Evolutionary conservation across 148 eudicot species (phyloP).

Genomic region (Dianthus caryophyllus): DNA sequence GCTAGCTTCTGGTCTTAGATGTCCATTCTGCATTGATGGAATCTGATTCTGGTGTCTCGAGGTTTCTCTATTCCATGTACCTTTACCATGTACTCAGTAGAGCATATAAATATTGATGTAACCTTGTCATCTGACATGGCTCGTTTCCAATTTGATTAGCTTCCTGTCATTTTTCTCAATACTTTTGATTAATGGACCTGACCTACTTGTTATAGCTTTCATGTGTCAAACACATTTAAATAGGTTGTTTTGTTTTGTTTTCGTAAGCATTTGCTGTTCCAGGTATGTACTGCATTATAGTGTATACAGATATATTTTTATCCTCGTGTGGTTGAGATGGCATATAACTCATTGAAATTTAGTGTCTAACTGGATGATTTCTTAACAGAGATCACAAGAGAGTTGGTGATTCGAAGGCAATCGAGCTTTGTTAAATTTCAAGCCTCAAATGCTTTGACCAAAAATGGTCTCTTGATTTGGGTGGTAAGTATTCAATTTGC

Average conservation of each 20-base stretch:
- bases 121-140: neutral
- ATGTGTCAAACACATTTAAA: neutral
- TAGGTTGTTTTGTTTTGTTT: neutral
- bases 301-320: neutral
- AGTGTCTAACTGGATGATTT: constrained; percentile 11
- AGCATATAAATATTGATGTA: neutral
- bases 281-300: neutral
- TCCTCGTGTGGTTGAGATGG: neutral
- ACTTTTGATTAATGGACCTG: neutral
- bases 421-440: constrained; percentile 72
- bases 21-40: neutral
- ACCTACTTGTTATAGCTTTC: neutral
- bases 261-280: constrained; percentile 1
- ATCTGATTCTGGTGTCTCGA: no score
- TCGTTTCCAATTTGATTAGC: neutral
- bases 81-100: neutral
- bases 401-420: constrained; percentile 74
- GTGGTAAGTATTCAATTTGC: constrained; percentile 48
- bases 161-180: neutral
- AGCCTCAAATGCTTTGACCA: constrained; percentile 57
- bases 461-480: constrained; percentile 64
- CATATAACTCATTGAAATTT: constrained; percentile 11
- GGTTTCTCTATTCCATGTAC: neutral
- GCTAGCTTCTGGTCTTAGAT: neutral
- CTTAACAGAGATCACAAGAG: constrained; percentile 74